Evolutionary conservation across 2,329 filamentous ascomycete species (phyloP), one percentile per base, ranked within the genome.

Genomic region (Monilinia vaccinii-corymbosi): DNA sequence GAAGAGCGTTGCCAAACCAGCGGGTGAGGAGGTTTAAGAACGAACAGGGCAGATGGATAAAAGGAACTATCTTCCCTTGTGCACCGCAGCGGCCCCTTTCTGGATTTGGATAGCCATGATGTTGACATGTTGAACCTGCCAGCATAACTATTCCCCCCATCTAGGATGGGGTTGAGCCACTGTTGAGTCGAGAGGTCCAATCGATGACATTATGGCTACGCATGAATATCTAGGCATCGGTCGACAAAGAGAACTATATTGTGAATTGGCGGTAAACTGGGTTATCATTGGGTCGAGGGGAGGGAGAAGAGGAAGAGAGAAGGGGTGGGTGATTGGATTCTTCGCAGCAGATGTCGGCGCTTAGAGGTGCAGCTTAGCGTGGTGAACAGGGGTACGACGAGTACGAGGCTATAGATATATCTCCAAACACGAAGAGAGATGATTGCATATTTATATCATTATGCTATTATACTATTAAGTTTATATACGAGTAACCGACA

Each of bases 1-100:
- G n/a, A 48, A 32, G 38, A 48, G 32, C 8, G 38, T 32, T 52
- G 31, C 56, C 36, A 52, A 18, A 52, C 40, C 56, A 28, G 56
- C 56, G 56, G 56, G 56, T 45, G 14, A 36, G 47, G 36, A 45
- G 56, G 56, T 58, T 58, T 58, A 58, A 58, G 56, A 58, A 58
- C 52, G 36, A 58, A 52, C 56, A 58, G 47, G 56, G 56, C 47
- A 44, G 21, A 36, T 32, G 32, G 18, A 28, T 51, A 21, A 18
- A 38, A 38, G 32, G 31, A 50, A 23, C 36, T 52, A 25, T 28
- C 31, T 28, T 28, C 25, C 3, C 25, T 28, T 46, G 13, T 23
- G 6, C 14, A 34, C 1, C 28, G 45, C 21, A 14, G 14, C n/a
- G 25, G 11, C 51, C 38, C 52, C 34, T 44, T 46, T 47, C 40